Base-by-base conservation (phyloP, 2,329 filamentous ascomycete species). In the Cucurbitaria berberidis region DNA sequence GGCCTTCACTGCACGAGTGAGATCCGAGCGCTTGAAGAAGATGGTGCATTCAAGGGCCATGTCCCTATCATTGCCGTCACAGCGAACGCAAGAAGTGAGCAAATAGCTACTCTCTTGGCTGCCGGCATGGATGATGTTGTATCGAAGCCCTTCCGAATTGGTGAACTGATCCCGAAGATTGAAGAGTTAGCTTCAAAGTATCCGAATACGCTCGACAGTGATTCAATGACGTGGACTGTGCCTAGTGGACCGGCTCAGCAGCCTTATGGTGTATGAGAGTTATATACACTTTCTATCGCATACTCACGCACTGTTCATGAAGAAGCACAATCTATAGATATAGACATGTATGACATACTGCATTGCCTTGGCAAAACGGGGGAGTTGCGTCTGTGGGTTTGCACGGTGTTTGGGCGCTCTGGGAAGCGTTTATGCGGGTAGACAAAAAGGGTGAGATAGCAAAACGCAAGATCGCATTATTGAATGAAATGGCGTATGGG, bases 141-240 rank as follows among this genome's bases (percentile, higher is more conserved):
- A 3, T 75, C 70, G 24, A 82, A 82, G 56, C 80, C 80, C 0
- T 82, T 82, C 58, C 69, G 79, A n/a, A 81, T 81, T 27, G 73
- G 74, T 3, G 80, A 82, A 36, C 63, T 82, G 22, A 70, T 81
- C 16, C 79, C 80, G 1, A 82, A 81, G 66, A 81, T 82, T 44
- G 78, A 81, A 51, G 78, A 81, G 55, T 58, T 81, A 45, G 72
- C 76, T 44, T 59, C 48, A 8, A 64, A 57, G 24, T 68, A 63
- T 35, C 41, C 53, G 9, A 47, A 32, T 18, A 24, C 3, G 10
- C 13, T 44, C 5, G 34, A 43, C 10, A 18, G n/a, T 7, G 27
- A 45, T 32, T 29, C 45, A 15, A 26, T 54, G 11, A 49, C 34
- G 1, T 11, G 49, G 8, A 46, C 48, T n/a, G 45, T 53, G 13